A percentile compares a stretch with the other conserved stretches of the same genome.
Evolutionary conservation across 164 flowering plant species (phyloP).

Genomic region (Cinnamomum chago): DNA sequence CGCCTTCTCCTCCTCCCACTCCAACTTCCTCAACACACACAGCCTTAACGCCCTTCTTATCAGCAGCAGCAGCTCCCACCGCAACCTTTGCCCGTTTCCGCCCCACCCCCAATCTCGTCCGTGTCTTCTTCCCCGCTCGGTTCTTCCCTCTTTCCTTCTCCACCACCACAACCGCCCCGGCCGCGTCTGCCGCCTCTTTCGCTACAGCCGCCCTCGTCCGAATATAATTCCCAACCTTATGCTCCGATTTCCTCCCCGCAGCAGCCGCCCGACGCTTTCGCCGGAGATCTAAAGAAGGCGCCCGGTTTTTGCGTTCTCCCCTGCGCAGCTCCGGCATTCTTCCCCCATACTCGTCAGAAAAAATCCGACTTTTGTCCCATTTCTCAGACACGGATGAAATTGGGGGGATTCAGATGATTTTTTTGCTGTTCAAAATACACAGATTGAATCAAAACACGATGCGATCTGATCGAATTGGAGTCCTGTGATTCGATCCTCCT

Average conservation of each 20-base stretch:
- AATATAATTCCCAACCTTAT: constrained; percentile 29
- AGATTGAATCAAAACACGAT: no score
- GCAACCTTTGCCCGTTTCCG: constrained; percentile 18
- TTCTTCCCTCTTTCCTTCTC: constrained; percentile 3
- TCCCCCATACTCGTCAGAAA: constrained; percentile 50
- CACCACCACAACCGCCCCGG: constrained; percentile 3
- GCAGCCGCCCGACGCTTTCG: constrained; percentile 16
- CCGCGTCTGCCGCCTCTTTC: constrained; percentile 25
- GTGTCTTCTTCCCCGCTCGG: constrained; percentile 7
- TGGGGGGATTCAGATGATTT: no score
- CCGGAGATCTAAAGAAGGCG: constrained; percentile 25
- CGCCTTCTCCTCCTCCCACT: constrained; percentile 16
- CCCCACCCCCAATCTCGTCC: constrained; percentile 24
- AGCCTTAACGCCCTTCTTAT: constrained; percentile 4
- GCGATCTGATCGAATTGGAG: no score
- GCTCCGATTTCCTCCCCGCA: constrained; percentile 22
- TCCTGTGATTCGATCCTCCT: no score
- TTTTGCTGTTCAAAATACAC: no score
- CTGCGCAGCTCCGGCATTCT: constrained; percentile 74
- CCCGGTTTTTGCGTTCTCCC: constrained; percentile 57
- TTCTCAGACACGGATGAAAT: neutral
- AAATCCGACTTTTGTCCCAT: constrained; percentile 14
- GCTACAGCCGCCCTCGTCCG: constrained; percentile 62
- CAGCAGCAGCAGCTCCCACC: constrained; percentile 14
- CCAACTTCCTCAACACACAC: constrained; percentile 5